Base-by-base conservation (phyloP, 2,329 filamentous ascomycete genomes). In the Stemphylium lycopersici region DNA sequence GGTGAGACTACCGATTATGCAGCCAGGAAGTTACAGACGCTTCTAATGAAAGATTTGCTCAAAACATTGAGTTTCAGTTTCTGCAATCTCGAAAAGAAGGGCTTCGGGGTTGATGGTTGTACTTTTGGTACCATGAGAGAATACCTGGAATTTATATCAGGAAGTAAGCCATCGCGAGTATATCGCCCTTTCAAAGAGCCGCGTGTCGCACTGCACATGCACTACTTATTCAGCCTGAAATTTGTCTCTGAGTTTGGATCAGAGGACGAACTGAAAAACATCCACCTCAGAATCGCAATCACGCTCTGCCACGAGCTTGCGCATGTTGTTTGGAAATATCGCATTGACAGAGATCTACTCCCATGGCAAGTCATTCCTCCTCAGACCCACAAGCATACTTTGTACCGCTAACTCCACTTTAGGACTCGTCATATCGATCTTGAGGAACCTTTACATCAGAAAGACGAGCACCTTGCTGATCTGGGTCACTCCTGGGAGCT, bases 401-500 rank as follows among this genome's bases (percentile, higher is more conserved):
- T 29, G 1, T 11, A 5, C 34, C 12, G 16, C 45, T 45, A 29
- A 49, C 8, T 42, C 6, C n/a, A 8, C 8, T n/a, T 11, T 11
- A 53, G 44, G 26, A 15, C 22, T 1, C 12, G 20, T 7, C 10
- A 6, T 13, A 41, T 3, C 7, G 37, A 37, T 2, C 34, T 12
- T 20, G 11, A 6, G 2, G 54, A 56, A 6, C 44, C 49, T 13
- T 36, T 45, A 6, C 31, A 53, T 29, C 16, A 34, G 4, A 11
- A n/a, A 13, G 2, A 13, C 5, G 48, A 55, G 5, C 20, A 6
- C 16, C n/a, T 22, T 2, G 42, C 42, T 16, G 46, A 57, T 11
- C 18, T 57, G n/a, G 55, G 55, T 4, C 16, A 34, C 18, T 45
- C 55, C 10, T 57, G 45, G 50, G 51, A 55, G 20, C 29, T 29